Evolutionary conservation across 2,329 filamentous ascomycete genomes (phyloP).

Genomic region (Nothophoma quercina): DNA sequence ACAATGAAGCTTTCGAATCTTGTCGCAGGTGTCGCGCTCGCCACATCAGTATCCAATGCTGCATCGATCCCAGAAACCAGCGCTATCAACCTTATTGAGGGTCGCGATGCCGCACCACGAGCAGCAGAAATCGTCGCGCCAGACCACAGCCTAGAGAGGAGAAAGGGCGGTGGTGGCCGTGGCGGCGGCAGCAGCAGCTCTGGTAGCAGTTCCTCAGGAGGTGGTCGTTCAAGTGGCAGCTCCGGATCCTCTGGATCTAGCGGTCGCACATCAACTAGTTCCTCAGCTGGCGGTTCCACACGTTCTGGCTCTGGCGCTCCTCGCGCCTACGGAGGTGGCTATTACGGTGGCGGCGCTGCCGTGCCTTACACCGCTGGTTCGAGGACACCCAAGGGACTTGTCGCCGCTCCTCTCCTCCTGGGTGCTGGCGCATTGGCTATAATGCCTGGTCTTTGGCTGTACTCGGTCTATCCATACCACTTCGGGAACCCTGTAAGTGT

Average conservation of each 20-base stretch:
- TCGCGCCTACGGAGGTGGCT: slow-evolving; percentile 67
- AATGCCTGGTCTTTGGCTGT: slow-evolving; percentile 72
- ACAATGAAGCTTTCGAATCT: slow-evolving; percentile 39
- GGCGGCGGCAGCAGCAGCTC: slow-evolving; percentile 35
- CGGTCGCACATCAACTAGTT: slow-evolving; percentile 33
- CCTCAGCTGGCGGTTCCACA: slow-evolving; percentile 54
- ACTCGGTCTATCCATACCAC: slow-evolving; percentile 67
- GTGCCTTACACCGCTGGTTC: slow-evolving; percentile 68
- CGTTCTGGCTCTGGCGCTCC: slow-evolving; percentile 64
- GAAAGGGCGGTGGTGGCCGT: slow-evolving; percentile 49
- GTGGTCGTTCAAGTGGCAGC: slow-evolving; percentile 26
- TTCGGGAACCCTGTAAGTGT: slow-evolving; percentile 59
- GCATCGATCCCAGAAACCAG: slow-evolving; percentile 39
- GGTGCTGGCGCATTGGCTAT: slow-evolving; percentile 59
- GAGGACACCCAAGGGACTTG: slow-evolving; percentile 58
- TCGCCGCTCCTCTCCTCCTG: slow-evolving; percentile 58
- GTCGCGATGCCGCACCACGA: slow-evolving; percentile 23
- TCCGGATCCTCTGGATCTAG: slow-evolving; percentile 24
- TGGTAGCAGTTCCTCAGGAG: slow-evolving; percentile 16
- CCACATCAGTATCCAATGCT: slow-evolving; percentile 31
- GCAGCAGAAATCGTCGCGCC: slow-evolving; percentile 38
- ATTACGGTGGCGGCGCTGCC: slow-evolving; percentile 68
- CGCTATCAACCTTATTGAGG: slow-evolving; percentile 32
- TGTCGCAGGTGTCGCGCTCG: slow-evolving; percentile 33
- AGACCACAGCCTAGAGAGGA: slow-evolving; percentile 45